Percentiles rank a stretch among this genome's conserved stretches.
These are phyloP conservation scores for Dioszegia aurantiaca DNA, from an alignment of 768 basidiomycete genomes.

Conservation along the genomic window DNA sequence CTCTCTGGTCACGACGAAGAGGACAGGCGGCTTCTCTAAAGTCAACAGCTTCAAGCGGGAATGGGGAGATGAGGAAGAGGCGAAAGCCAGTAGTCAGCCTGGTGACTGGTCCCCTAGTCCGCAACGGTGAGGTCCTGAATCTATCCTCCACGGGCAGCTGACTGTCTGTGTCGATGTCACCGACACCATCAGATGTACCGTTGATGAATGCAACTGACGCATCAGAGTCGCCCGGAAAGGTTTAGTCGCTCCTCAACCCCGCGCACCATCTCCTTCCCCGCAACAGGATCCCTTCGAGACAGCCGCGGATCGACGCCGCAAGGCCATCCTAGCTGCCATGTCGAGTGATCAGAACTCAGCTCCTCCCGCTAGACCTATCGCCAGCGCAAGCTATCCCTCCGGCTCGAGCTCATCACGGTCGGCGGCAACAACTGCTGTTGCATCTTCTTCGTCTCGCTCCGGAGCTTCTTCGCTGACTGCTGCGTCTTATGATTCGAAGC, in stretches of 20 bases:
- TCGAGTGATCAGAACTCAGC: constrained; percentile 14
- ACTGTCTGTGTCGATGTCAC: no score
- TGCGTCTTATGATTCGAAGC: neutral
- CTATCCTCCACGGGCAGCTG: no score
- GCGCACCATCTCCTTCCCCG: constrained; percentile 2
- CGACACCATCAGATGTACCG: no score
- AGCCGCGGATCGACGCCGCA: constrained; percentile 31
- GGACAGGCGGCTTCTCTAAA: constrained; percentile 23
- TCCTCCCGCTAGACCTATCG: constrained; percentile 1
- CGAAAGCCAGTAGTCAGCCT: constrained; percentile 8
- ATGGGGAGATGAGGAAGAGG: constrained; percentile 23
- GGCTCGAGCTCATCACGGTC: neutral
- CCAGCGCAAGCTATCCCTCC: neutral
- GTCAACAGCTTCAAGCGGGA: constrained; percentile 44
- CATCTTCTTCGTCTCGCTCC: constrained; percentile 9
- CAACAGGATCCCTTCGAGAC: constrained; percentile 21
- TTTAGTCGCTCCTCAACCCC: neutral
- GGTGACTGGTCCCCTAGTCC: constrained; percentile 24
- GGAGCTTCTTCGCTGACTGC: neutral
- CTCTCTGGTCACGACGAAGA: neutral
- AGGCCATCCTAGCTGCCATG: constrained; percentile 41
- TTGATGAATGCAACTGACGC: no score
- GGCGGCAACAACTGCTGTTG: constrained; percentile 1
- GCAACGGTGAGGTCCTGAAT: constrained; percentile 4
- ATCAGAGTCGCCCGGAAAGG: constrained; percentile 6